Conservation (phyloP, 2,329 filamentous ascomycete genomes). For the Endocalyx cinctus region DNA sequence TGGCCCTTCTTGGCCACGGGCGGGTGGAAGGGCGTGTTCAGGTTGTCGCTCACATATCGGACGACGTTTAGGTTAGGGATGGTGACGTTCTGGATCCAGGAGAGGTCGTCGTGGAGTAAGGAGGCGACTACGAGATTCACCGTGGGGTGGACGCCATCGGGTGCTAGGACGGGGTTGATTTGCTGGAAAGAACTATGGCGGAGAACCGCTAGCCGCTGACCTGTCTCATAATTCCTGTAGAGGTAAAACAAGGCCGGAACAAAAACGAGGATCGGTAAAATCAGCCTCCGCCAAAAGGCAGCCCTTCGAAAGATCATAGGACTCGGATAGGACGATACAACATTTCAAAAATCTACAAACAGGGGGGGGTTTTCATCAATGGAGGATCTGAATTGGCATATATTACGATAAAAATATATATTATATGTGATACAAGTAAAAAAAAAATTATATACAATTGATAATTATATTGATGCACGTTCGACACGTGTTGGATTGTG, state of each 20-base stretch:
- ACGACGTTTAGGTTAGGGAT: conserved; percentile 30
- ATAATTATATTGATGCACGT: no score
- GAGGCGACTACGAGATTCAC: conserved; percentile 27
- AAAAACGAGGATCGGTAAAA: conserved; percentile 9
- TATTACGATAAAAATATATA: no score
- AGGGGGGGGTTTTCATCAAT: no score
- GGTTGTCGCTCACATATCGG: conserved; percentile 48
- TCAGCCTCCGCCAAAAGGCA: conserved; percentile 10
- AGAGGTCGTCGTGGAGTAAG: conserved; percentile 21
- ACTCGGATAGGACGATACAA: no score
- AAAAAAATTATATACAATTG: no score
- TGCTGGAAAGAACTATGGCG: conserved; percentile 5
- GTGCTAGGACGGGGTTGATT: conserved; percentile 9
- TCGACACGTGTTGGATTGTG: no score
- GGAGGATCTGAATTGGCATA: no score
- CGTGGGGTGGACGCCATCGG: conserved; percentile 14
- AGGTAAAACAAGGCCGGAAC: conserved; percentile 6
- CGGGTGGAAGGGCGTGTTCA: conserved; percentile 39
- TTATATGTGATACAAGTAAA: no score
- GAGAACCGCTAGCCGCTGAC: conserved; percentile 4
- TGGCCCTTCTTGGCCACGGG: conserved; percentile 54
- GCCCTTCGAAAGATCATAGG: no score
- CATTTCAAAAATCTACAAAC: no score
- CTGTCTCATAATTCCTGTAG: conserved; percentile 6
- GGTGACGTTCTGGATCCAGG: conserved; percentile 23